A percentile compares a stretch with the other conserved stretches of the same genome.
Conservation (phyloP, 129 eudicot genomes). For the Flaveria bidentis region DNA sequence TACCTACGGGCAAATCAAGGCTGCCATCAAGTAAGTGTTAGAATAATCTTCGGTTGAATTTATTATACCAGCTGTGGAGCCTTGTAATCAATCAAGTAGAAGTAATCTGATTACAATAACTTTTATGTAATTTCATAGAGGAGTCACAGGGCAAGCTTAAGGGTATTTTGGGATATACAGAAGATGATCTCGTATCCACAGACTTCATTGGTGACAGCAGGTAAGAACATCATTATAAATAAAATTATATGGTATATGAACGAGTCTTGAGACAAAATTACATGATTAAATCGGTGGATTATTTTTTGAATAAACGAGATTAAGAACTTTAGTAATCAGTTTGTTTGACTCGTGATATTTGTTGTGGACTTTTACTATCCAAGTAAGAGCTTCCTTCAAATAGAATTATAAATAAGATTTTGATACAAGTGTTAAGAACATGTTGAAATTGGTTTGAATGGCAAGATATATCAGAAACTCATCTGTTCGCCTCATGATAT, state of each 20-base stretch:
- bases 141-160: conserved; percentile 68
- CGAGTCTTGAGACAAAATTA: too few species aligned
- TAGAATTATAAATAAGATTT: too few species aligned
- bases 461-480: too few species aligned
- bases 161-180: conserved; percentile 75
- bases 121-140: conserved; percentile 42
- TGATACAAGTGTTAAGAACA: too few species aligned
- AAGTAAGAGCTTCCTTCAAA: too few species aligned
- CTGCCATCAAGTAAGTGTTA: conserved; percentile 65
- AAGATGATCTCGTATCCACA: conserved; percentile 80
- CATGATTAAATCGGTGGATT: too few species aligned
- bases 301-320: too few species aligned
- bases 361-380: too few species aligned
- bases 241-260: too few species aligned
- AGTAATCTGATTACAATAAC: too few species aligned
- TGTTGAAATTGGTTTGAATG: too few species aligned
- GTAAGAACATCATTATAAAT: conserved; percentile 14
- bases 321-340: background rate
- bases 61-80: too few species aligned
- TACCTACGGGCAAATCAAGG: conserved; percentile 75
- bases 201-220: conserved; percentile 90
- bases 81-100: background rate
- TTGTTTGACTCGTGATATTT: background rate
- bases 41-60: background rate
- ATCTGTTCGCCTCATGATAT: background rate